These are phyloP conservation scores for Lasiosphaeria ovina DNA, from an alignment of 495 filamentous ascomycete genomes.

Conservation along the genomic window DNA sequence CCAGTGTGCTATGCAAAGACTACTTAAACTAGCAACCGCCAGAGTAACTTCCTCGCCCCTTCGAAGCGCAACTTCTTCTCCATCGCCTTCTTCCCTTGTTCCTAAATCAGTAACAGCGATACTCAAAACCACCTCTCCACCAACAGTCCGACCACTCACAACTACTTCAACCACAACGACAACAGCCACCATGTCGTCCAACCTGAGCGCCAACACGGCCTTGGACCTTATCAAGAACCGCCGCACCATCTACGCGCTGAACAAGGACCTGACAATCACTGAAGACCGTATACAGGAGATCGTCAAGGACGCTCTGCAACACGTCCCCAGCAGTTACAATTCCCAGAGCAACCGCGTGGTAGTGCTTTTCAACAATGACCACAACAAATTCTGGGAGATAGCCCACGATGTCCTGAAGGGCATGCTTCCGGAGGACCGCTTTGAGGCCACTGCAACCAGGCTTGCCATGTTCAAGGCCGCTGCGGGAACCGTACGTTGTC, in stretches of 20 bases:
- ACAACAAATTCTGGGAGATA: constrained; percentile 65
- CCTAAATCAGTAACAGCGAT: constrained; percentile 1
- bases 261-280: constrained; percentile 51
- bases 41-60: constrained; percentile 4
- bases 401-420: constrained; percentile 52
- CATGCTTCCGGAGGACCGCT: constrained; percentile 55
- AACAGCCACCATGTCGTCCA: constrained; percentile 26
- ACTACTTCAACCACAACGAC: too few relatives aligned
- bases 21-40: background rate
- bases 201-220: constrained; percentile 39
- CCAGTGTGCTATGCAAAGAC: background rate
- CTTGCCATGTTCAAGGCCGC: constrained; percentile 53
- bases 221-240: constrained; percentile 54
- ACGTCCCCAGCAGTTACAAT: constrained; percentile 65
- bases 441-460: constrained; percentile 44
- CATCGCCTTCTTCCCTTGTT: background rate
- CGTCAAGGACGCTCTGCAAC: constrained; percentile 50
- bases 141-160: constrained; percentile 6
- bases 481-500: constrained; percentile 55
- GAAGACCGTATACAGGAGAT: constrained; percentile 55
- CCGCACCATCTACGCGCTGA: constrained; percentile 59
- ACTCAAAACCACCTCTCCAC: constrained; percentile 17
- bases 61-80: constrained; percentile 1
- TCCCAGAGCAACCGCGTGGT: constrained; percentile 61
- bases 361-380: constrained; percentile 60